Evolutionary conservation across 495 filamentous ascomycete species (phyloP), one percentile per base, ranked within the genome.

Genomic region (Stereocaulon alpinum): DNA sequence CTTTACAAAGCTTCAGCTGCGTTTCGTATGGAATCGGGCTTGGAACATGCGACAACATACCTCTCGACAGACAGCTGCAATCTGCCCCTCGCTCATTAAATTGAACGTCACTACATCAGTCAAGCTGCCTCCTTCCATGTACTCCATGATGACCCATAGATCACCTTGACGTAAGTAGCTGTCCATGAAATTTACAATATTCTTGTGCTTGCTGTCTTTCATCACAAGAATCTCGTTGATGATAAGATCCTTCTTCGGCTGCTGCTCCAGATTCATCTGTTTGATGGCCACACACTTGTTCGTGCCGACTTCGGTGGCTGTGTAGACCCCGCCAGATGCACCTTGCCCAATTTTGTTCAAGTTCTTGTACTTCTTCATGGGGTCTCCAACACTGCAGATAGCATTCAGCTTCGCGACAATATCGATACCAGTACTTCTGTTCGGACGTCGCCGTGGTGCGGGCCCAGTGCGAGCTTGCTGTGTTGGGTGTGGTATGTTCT

Each of bases 191-290:
- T 98, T 98, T 70, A 98, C 93, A 69, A 98, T 95, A 68, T 98
- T 98, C 70, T 87, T 91, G 71, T 98, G 93, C 55, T 88, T 92
- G 75, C 90, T 95, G 67, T 96, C 93, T 74, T 95, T 96, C 93
- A 98, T 98, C 32, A 98, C 93, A 40, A 98, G 72, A 61, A 98
- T 98, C 68, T 98, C 93, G 69, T 98, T 97, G 73, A 98, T 95
- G 63, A 98, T 98, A 9, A 96, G 77, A 67, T 98, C 93, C 71
- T 98, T 98, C 80, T 97, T 98, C 6, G 93, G 93, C 64, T 98
- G 93, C 69, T 97, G 85, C 69, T 96, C 93, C 52, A 98, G 75
- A 63, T 98, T 97, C 93, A 98, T 98, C 77, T 98, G 93, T 72
- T 98, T 98, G 75, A 98, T 97, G 24, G 93, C 93, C 56, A 98